These are phyloP conservation scores for Quercus glauca DNA, from an alignment of 306 rosid genomes.

Conservation along the genomic window DNA sequence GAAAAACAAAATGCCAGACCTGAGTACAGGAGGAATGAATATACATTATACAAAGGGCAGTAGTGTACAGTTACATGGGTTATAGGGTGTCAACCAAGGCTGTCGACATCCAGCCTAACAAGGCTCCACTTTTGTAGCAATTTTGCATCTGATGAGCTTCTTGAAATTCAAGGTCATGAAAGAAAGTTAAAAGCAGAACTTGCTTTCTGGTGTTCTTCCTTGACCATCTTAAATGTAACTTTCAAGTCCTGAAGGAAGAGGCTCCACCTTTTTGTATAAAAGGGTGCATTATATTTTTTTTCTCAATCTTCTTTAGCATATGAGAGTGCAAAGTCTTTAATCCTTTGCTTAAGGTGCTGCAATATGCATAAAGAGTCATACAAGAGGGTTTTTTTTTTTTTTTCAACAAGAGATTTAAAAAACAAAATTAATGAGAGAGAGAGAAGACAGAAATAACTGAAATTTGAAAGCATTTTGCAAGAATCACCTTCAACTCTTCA, in stretches of 20 bases:
- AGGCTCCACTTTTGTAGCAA: not conserved
- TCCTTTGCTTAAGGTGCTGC: conserved; percentile 77
- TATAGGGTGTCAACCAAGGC: conserved; percentile 14
- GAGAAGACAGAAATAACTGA: not conserved
- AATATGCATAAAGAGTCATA: conserved; percentile 18
- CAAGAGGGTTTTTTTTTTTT: not conserved
- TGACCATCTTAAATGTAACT: conserved; percentile 14
- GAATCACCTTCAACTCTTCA: conserved; percentile 69
- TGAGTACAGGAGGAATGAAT: conserved; percentile 13
- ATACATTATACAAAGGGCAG: conserved; percentile 16
- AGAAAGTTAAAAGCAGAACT: not conserved
- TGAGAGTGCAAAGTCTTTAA: conserved; percentile 56
- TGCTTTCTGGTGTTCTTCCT: not conserved
- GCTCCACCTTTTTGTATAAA: conserved; percentile 19
- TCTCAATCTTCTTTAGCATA: conserved; percentile 46
- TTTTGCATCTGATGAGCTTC: not conserved
- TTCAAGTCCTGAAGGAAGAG: conserved; percentile 7
- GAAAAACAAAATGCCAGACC: conserved; percentile 46
- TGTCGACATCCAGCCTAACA: conserved; percentile 14
- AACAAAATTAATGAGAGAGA: not conserved
- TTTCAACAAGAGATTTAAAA: not conserved
- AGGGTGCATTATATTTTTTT: not conserved
- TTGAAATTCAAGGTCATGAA: not conserved
- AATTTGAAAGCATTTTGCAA: not conserved
- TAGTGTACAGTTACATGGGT: conserved; percentile 28